phyloP scores from a whole-genome alignment of 768 basidiomycete genomes.

The Cubamyces lactineus region DNA sequence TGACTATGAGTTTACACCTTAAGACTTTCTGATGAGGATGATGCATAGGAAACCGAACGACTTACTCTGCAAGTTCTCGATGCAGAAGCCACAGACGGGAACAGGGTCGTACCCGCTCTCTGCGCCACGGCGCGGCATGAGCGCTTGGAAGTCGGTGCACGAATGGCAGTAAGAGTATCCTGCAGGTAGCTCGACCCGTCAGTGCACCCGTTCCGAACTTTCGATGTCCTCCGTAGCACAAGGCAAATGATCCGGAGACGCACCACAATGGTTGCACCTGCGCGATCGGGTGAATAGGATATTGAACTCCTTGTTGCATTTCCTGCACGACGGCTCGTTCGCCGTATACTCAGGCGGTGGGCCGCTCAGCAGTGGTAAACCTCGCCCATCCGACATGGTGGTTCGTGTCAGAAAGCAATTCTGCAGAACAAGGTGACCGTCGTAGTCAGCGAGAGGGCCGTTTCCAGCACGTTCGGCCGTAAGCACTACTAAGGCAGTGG shows the following conservation, averaged over 20 bases:
- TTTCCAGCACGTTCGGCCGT: conserved; percentile 19
- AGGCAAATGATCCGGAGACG: conserved; percentile 27
- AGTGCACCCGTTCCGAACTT: neutral
- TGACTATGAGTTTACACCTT: conserved; percentile 49
- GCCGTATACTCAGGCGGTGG: conserved; percentile 50
- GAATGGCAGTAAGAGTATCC: conserved; percentile 74
- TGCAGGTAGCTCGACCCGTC: conserved; percentile 33
- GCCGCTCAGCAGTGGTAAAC: conserved; percentile 74
- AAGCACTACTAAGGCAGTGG: neutral
- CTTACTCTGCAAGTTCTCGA: conserved; percentile 67
- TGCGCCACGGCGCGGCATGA: conserved; percentile 62
- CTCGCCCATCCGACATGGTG: conserved; percentile 35
- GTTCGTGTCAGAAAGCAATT: neutral
- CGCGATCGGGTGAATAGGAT: conserved; percentile 64
- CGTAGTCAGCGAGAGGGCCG: conserved; percentile 16
- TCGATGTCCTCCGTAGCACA: neutral
- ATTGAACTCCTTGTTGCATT: conserved; percentile 75
- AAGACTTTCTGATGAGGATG: neutral
- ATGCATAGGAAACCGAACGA: neutral
- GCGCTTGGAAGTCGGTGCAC: conserved; percentile 76
- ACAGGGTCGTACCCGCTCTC: conserved; percentile 65
- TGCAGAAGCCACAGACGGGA: conserved; percentile 74
- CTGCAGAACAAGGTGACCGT: neutral
- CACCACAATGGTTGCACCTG: conserved; percentile 78
- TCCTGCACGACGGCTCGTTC: conserved; percentile 55